These are phyloP conservation scores for Amanita phalloides DNA, from an alignment of 768 basidiomycete genomes.

Conservation along the genomic window DNA sequence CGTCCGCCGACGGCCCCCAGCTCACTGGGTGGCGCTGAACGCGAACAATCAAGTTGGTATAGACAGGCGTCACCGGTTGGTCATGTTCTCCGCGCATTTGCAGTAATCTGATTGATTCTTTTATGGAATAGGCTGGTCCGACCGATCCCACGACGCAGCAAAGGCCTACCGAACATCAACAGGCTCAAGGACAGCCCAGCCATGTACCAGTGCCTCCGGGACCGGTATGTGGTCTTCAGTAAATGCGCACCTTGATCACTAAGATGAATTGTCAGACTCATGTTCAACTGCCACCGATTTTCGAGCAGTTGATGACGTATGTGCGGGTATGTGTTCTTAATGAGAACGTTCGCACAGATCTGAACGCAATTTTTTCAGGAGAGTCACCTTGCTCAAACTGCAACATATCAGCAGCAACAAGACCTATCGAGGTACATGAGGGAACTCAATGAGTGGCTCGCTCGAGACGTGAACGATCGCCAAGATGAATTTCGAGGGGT, in stretches of 20 bases:
- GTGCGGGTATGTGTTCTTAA: constrained; percentile 36
- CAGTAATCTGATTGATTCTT: neutral
- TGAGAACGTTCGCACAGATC: neutral
- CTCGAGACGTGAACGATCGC: constrained; percentile 68
- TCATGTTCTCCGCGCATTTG: neutral
- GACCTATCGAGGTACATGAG: constrained; percentile 75
- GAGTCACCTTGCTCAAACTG: constrained; percentile 63
- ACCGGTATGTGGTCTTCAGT: constrained; percentile 31
- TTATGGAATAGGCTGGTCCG: neutral
- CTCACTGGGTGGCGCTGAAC: neutral
- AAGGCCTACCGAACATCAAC: constrained; percentile 12
- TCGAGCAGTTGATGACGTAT: constrained; percentile 61
- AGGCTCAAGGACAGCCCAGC: constrained; percentile 14
- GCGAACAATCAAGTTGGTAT: constrained; percentile 1
- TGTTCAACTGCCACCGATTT: constrained; percentile 49
- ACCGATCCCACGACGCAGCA: constrained; percentile 6
- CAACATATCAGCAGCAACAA: constrained; percentile 69
- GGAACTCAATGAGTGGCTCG: constrained; percentile 70
- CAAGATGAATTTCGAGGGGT: constrained; percentile 64
- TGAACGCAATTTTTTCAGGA: constrained; percentile 33
- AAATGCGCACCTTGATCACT: neutral
- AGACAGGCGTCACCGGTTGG: constrained; percentile 9
- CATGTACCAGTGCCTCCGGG: constrained; percentile 40
- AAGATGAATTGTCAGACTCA: constrained; percentile 31
- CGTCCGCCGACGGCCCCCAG: constrained; percentile 1